Evolutionary conservation across 2,329 filamentous ascomycete species (phyloP), one percentile per base, ranked within the genome.

Genomic region (Scytalidium lignicola): DNA sequence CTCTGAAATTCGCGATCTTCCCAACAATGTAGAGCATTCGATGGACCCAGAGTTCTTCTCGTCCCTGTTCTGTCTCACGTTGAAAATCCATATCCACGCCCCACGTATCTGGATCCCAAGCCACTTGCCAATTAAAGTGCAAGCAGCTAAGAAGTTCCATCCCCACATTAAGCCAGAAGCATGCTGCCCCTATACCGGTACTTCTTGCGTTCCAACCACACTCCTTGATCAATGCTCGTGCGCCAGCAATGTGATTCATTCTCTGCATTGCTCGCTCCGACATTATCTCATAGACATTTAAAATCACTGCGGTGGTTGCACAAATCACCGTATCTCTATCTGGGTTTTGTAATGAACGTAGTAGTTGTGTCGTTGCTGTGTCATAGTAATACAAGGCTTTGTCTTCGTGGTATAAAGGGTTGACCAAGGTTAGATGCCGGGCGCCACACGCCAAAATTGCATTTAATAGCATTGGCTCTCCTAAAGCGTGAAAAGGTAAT

Each of bases 231-330:
- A 96, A 73, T 1, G 89, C 89, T 47, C 90, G 79, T 9, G 90
- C 89, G 4, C 90, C 90, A 0, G 87, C 85, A 56, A 92, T 91
- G 62, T 96, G 91, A 58, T 88, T 91, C 85, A 93, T 92, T n/a
- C 86, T 79, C 58, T 90, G 82, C 32, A 85, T 74, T 4, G 86
- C 83, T 56, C 82, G 82, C 62, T 92, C 87, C 44, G 83, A 90
- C 89, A 96, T 95, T 58, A 91, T 85, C 66, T 96, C 90, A 68
- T 95, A 96, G 3, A 95, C 87, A 58, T 95, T 92, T 26, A 97
- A 76, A 7, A 95, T 85, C 13, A 95, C 85, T 2, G 92, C 90
- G 0, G 90, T 90, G 0, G 87, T 88, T 7, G 91, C 90, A 65
- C 90, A 96, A 47, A 95, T 83, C 22, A 85, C 82, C 1, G 84